A percentile compares a stretch with the other conserved stretches of the same genome.
phyloP scores from a whole-genome alignment of 306 rosid species.

The Prosopis cineraria region DNA sequence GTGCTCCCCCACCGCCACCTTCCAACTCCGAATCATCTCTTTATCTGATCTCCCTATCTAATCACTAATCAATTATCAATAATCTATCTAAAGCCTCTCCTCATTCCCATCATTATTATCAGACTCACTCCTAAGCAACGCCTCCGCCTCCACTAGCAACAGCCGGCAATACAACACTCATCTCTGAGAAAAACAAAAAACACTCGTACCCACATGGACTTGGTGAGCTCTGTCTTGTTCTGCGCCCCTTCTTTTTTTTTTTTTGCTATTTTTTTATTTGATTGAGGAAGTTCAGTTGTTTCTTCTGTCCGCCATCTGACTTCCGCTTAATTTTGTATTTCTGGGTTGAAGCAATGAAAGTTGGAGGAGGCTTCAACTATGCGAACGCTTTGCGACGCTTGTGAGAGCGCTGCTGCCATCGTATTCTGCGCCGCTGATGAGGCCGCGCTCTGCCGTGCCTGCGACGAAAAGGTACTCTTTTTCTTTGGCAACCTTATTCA shows the following conservation, averaged over 20 bases:
- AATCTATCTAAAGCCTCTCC: conserved; percentile 3
- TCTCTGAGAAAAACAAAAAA: conserved; percentile 28
- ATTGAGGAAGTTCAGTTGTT: conserved; percentile 2
- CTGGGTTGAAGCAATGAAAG: conserved; percentile 68
- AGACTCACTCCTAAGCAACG: conserved; percentile 11
- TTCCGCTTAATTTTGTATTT: conserved; percentile 14
- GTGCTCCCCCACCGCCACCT: conserved; percentile 25
- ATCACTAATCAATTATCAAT: conserved; percentile 22
- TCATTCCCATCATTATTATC: conserved; percentile 39
- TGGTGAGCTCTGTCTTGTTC: conserved; percentile 59
- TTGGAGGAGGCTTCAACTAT: conserved; percentile 50
- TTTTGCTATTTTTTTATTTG: neutral
- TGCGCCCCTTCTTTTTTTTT: neutral
- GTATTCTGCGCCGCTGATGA: conserved; percentile 99
- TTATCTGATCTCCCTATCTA: conserved; percentile 5
- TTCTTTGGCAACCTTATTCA: neutral
- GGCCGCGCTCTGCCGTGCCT: conserved; percentile 93
- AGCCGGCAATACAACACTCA: conserved; percentile 4
- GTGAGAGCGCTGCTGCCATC: conserved; percentile 94
- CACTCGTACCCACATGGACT: conserved; percentile 44
- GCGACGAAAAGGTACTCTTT: conserved; percentile 77
- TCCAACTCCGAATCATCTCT: conserved; percentile 14
- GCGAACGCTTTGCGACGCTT: conserved; percentile 99
- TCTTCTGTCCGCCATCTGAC: conserved; percentile 37
- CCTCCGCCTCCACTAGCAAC: conserved; percentile 19